Base-by-base conservation (phyloP, 164 flowering plant species). In the Umbellularia californica region DNA sequence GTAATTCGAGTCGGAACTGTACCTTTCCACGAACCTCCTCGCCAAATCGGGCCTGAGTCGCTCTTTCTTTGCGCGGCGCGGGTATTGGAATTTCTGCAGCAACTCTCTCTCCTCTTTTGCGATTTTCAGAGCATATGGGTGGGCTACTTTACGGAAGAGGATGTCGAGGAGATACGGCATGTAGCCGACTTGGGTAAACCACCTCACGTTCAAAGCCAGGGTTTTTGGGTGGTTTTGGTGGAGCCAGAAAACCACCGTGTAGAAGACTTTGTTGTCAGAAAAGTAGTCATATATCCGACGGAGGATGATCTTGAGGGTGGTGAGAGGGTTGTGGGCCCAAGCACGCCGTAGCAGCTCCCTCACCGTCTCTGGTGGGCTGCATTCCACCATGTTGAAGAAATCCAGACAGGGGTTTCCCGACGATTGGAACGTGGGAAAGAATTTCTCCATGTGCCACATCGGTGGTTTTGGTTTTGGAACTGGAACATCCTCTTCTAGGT, bases 341-440 rank as follows among this genome's bases (percentile, higher is more conserved):
- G 90, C 85, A 35, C 70, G 19, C 2, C 72, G 50, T 1, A 86
- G 77, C 68, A 75, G 71, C 1, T 65, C 47, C 62, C 17, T 79
- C 65, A 89, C 70, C 41, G 5, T 51, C 7, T 83, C 76, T 5
- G 83, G 35, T 11, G 82, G 84, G 6, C 86, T 88, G 50, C 78
- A 76, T 7, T 86, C 89, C 10, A 85, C 87, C n/a, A 84, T 78
- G 65, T 87, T 91, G 83, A 87, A 90, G 88, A 90, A 87, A 67
- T 90, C 88, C 25, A 88, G 80, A 71, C 88, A 84, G 0, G 88
- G 88, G 71, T 90, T 79, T 9, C 88, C 86, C 69, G 90, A 69
- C 72, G 86, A 62, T n/a, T 82, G 62, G 68, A 75, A 88, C 6
- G 89, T 86, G 3, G 86, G 71, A 1, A 88, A 83, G 27, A 0